phyloP scores from a whole-genome alignment of 805 yeast genomes.

The Cyberlindnera petersonii region DNA sequence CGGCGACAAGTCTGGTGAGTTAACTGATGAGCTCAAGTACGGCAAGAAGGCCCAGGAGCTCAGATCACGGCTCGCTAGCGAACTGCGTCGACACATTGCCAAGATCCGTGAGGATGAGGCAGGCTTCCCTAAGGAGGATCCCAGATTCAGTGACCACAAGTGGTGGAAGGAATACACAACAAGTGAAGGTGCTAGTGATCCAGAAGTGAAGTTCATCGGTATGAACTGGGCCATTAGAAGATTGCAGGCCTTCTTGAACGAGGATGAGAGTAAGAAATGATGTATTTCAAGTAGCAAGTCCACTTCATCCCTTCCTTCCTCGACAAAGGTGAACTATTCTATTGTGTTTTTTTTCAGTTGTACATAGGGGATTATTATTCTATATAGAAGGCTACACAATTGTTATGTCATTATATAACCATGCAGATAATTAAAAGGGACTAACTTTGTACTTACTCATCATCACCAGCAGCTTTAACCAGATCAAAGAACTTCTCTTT shows the following conservation, averaged over 20 bases:
- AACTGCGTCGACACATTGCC: slow-evolving; percentile 59
- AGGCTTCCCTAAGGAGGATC: slow-evolving; percentile 58
- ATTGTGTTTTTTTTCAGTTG: neutral
- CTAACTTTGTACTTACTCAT: neutral
- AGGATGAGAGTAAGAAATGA: slow-evolving; percentile 4
- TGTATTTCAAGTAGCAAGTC: no score
- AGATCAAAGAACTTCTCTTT: slow-evolving; percentile 87
- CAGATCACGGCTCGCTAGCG: slow-evolving; percentile 67
- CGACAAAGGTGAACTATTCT: no score
- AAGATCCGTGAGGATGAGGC: slow-evolving; percentile 37
- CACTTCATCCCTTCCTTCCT: no score
- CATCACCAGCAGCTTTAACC: slow-evolving; percentile 74
- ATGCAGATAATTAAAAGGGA: neutral
- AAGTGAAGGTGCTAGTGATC: slow-evolving; percentile 63
- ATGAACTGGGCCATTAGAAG: slow-evolving; percentile 79
- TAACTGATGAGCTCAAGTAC: slow-evolving; percentile 55
- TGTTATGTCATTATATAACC: neutral
- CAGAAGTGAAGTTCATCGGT: slow-evolving; percentile 69
- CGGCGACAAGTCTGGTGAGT: slow-evolving; percentile 52
- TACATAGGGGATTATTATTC: no score
- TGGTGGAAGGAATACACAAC: slow-evolving; percentile 73
- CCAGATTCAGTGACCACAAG: slow-evolving; percentile 57
- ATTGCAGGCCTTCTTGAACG: slow-evolving; percentile 42
- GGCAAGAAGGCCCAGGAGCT: slow-evolving; percentile 65
- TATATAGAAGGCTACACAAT: neutral